phyloP scores from a whole-genome alignment of 2,329 filamentous ascomycete species.

The Pleochaeta shiraiana region DNA sequence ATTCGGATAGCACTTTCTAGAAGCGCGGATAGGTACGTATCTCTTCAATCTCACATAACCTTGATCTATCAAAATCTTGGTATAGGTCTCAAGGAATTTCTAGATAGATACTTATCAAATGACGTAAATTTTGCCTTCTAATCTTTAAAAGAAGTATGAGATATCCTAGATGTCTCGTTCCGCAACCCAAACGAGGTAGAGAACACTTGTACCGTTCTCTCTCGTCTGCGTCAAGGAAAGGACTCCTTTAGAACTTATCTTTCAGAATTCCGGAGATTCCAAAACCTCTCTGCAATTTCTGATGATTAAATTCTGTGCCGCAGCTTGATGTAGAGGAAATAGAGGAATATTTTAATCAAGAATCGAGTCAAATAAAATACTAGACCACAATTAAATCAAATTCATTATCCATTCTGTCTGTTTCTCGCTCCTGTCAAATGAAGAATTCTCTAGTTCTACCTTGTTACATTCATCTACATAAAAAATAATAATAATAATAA shows the following conservation, averaged over 20 bases:
- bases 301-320: background rate
- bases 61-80: background rate
- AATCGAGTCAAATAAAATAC: too few relatives aligned
- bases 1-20: background rate
- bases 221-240: background rate
- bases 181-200: background rate
- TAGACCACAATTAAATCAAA: too few relatives aligned
- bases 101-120: background rate
- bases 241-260: background rate
- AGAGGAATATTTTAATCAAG: too few relatives aligned
- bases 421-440: background rate
- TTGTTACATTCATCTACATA: background rate
- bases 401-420: background rate
- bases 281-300: background rate
- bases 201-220: background rate
- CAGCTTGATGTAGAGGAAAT: too few relatives aligned
- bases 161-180: background rate
- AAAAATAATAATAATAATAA: too few relatives aligned
- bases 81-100: background rate
- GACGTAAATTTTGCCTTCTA: background rate
- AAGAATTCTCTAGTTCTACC: background rate
- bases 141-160: background rate
- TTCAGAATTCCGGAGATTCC: background rate
- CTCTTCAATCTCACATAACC: background rate
- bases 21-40: background rate